These are phyloP conservation scores for Trichosanthes truncata DNA, from an alignment of 306 rosid genomes.

Conservation along the genomic window DNA sequence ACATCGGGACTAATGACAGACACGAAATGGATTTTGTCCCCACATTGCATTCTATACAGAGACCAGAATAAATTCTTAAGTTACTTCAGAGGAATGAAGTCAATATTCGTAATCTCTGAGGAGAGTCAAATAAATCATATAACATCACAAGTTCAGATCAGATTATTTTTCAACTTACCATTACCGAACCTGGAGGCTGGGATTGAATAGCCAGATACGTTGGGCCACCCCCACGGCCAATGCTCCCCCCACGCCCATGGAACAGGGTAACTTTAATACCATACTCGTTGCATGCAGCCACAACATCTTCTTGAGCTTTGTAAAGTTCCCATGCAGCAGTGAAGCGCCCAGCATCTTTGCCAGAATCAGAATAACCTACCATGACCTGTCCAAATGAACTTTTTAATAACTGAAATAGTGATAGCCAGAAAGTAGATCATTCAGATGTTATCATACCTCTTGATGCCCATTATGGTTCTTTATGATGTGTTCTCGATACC, in stretches of 20 bases:
- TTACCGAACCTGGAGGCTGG: conserved; percentile 94
- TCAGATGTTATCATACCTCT: conserved; percentile 44
- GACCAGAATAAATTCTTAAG: not conserved
- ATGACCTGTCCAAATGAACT: conserved; percentile 55
- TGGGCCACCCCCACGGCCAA: conserved; percentile 99
- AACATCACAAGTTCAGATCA: not conserved
- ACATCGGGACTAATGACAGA: not conserved
- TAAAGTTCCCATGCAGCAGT: conserved; percentile 97
- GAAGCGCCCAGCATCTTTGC: conserved; percentile 96
- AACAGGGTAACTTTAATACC: conserved; percentile 81
- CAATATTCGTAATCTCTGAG: not conserved
- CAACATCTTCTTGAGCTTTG: conserved; percentile 98
- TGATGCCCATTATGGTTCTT: conserved; percentile 76
- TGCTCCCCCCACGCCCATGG: conserved; percentile 96
- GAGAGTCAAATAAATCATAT: not conserved
- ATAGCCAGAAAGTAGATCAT: not conserved
- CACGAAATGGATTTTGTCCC: not conserved
- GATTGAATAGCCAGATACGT: conserved; percentile 96
- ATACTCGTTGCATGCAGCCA: conserved; percentile 79
- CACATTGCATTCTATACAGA: not conserved
- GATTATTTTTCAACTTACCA: conserved; percentile 40
- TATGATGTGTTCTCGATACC: conserved; percentile 73
- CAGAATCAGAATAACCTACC: conserved; percentile 98
- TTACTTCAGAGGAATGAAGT: not conserved
- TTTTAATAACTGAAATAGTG: conserved; percentile 4